These are phyloP conservation scores for Pythium plurisporium DNA, from an alignment of 352 stramenopile genomes.

Conservation along the genomic window DNA sequence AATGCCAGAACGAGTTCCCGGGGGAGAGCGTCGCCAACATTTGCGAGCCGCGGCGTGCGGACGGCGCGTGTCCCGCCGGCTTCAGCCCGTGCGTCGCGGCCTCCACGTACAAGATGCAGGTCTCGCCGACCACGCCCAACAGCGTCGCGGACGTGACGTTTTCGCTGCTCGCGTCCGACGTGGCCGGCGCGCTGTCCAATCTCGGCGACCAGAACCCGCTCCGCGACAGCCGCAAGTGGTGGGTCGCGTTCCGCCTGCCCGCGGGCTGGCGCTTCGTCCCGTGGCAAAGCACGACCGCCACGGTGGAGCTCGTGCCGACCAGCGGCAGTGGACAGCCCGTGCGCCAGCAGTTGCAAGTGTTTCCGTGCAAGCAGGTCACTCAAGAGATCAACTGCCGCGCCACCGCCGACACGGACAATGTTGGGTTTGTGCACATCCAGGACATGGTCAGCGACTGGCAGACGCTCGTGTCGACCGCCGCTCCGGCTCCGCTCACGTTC, in stretches of 20 bases:
- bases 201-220: slow-evolving; percentile 52
- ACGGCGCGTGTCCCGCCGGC: slow-evolving; percentile 49
- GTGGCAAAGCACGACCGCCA: slow-evolving; percentile 50
- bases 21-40: slow-evolving; percentile 29
- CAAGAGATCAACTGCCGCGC: slow-evolving; percentile 37
- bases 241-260: slow-evolving; percentile 64
- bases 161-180: slow-evolving; percentile 65
- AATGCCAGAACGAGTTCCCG: slow-evolving; percentile 70
- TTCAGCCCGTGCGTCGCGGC: slow-evolving; percentile 57
- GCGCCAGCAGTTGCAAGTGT: slow-evolving; percentile 23
- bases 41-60: slow-evolving; percentile 37
- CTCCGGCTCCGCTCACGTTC: slow-evolving; percentile 50
- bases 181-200: slow-evolving; percentile 69
- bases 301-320: slow-evolving; percentile 35
- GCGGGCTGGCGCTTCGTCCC: slow-evolving; percentile 63
- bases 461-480: slow-evolving; percentile 43
- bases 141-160: slow-evolving; percentile 64
- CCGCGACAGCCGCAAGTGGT: slow-evolving; percentile 43
- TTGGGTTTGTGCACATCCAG: slow-evolving; percentile 67
- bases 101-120: slow-evolving; percentile 66
- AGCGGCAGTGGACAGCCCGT: background rate
- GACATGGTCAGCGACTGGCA: slow-evolving; percentile 47
- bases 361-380: slow-evolving; percentile 51
- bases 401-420: slow-evolving; percentile 26
- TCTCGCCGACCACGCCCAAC: slow-evolving; percentile 49